Evolutionary conservation across 2,329 filamentous ascomycete species (phyloP).

Genomic region (Diplodia mutila): DNA sequence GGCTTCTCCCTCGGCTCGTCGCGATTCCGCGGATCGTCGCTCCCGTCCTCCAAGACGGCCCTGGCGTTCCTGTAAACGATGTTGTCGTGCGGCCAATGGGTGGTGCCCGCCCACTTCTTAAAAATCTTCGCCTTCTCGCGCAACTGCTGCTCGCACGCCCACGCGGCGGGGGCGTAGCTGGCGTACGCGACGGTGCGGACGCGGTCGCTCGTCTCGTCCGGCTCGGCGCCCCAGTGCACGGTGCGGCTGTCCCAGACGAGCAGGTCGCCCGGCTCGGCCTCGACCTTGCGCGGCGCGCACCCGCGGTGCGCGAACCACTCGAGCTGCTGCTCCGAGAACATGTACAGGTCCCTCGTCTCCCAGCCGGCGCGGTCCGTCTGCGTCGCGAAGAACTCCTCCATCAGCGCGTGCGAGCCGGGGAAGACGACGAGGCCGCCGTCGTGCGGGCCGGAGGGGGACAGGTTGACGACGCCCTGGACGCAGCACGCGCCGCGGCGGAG

Average conservation of each 20-base stretch:
- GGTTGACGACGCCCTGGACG: constrained; percentile 57
- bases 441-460: constrained; percentile 42
- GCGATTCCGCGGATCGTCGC: constrained; percentile 13
- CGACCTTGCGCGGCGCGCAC: constrained; percentile 45
- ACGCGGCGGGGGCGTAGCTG: constrained; percentile 29
- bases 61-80: constrained; percentile 4
- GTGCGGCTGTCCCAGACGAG: constrained; percentile 54
- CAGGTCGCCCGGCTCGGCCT: constrained; percentile 50
- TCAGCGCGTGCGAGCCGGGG: constrained; percentile 37
- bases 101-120: constrained; percentile 26
- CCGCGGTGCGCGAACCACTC: constrained; percentile 49
- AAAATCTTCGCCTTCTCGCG: constrained; percentile 29
- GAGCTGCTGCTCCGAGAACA: constrained; percentile 40
- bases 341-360: constrained; percentile 31
- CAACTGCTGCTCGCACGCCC: constrained; percentile 25
- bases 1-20: constrained; percentile 16
- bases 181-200: constrained; percentile 26
- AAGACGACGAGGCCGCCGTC: constrained; percentile 45
- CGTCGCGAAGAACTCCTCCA: constrained; percentile 40
- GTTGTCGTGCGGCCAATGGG: constrained; percentile 25
- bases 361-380: constrained; percentile 40
- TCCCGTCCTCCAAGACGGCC: constrained; percentile 1
- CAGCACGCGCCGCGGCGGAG: constrained; percentile 53
- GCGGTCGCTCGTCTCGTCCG: constrained; percentile 21
- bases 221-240: constrained; percentile 25